Percentiles rank a stretch among this genome's conserved stretches.
Evolutionary conservation across 2,329 filamentous ascomycete genomes (phyloP).

Genomic region (Colletotrichum eremochloae): DNA sequence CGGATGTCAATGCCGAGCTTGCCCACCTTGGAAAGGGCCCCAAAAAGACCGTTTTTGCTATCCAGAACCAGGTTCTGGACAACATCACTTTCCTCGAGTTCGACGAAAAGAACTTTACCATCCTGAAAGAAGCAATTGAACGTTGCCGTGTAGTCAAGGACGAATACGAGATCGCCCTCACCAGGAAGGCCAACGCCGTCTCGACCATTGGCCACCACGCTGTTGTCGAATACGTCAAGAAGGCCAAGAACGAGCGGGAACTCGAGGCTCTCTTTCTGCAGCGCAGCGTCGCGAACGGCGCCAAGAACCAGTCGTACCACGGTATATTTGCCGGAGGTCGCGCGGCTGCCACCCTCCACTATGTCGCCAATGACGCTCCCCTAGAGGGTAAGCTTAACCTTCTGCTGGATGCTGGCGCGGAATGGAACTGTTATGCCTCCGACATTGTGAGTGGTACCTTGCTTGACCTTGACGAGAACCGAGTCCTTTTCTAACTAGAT

Average conservation of each 20-base stretch:
- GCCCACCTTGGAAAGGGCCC: slow-evolving; percentile 61
- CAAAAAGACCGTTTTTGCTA: slow-evolving; percentile 75
- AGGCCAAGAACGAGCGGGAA: slow-evolving; percentile 82
- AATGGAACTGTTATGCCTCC: slow-evolving; percentile 80
- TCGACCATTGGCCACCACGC: slow-evolving; percentile 76
- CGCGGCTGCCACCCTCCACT: slow-evolving; percentile 88
- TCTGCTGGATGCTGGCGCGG: slow-evolving; percentile 85
- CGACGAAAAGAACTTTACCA: slow-evolving; percentile 62
- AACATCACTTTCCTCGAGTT: slow-evolving; percentile 75
- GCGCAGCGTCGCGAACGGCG: slow-evolving; percentile 79
- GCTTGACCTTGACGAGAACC: background rate
- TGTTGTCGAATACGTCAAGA: slow-evolving; percentile 71
- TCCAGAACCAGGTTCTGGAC: slow-evolving; percentile 82
- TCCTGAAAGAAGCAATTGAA: slow-evolving; percentile 74
- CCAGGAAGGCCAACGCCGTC: slow-evolving; percentile 78
- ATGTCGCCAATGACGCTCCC: slow-evolving; percentile 82
- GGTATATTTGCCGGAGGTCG: slow-evolving; percentile 86
- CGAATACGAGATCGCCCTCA: slow-evolving; percentile 79
- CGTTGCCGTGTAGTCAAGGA: slow-evolving; percentile 79
- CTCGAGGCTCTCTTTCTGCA: slow-evolving; percentile 86
- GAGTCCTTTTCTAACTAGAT: slow-evolving; percentile 53
- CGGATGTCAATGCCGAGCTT: slow-evolving; percentile 81
- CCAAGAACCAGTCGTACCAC: slow-evolving; percentile 87
- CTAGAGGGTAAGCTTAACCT: slow-evolving; percentile 81
- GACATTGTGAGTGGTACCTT: slow-evolving; percentile 61